Percentiles rank a stretch among this genome's conserved stretches.
phyloP scores from a whole-genome alignment of 2,329 filamentous ascomycete genomes.

The Fusarium gaditjirri region DNA sequence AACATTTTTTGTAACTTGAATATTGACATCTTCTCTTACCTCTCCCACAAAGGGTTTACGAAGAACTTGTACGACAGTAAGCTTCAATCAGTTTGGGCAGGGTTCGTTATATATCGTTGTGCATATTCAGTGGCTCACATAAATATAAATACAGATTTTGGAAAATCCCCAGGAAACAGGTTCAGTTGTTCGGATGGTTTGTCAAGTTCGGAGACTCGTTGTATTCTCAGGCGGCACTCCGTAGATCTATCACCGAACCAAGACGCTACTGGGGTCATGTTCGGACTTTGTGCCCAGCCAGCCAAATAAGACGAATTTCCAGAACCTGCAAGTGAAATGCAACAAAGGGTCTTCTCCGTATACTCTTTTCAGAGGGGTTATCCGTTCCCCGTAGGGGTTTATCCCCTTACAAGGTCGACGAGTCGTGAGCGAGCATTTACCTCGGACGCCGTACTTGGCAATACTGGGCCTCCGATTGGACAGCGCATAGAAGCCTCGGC shows the following conservation, averaged over 20 bases:
- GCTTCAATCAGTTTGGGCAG: neutral
- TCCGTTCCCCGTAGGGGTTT: conserved; percentile 11
- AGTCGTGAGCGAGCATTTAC: conserved; percentile 24
- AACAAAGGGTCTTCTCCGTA: conserved; percentile 18
- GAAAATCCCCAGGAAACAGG: neutral
- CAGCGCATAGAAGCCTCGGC: conserved; percentile 33
- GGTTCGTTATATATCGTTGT: neutral
- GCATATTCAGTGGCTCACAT: neutral
- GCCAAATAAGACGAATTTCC: neutral
- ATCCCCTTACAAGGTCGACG: neutral
- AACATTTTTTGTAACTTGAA: neutral
- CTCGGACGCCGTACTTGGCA: conserved; percentile 37
- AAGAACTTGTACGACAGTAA: neutral
- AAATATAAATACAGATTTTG: neutral
- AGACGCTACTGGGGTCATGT: neutral
- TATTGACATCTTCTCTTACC: neutral
- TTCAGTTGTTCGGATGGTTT: neutral
- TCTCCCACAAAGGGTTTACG: neutral
- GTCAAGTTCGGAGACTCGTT: neutral
- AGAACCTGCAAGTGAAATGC: conserved; percentile 9
- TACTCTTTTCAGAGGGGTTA: conserved; percentile 15
- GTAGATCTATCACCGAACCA: neutral
- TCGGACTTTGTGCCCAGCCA: neutral
- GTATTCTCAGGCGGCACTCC: neutral
- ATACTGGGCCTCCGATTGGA: conserved; percentile 40